Conservation (phyloP, 305 asterid species). For the Euphrasia arctica region DNA sequence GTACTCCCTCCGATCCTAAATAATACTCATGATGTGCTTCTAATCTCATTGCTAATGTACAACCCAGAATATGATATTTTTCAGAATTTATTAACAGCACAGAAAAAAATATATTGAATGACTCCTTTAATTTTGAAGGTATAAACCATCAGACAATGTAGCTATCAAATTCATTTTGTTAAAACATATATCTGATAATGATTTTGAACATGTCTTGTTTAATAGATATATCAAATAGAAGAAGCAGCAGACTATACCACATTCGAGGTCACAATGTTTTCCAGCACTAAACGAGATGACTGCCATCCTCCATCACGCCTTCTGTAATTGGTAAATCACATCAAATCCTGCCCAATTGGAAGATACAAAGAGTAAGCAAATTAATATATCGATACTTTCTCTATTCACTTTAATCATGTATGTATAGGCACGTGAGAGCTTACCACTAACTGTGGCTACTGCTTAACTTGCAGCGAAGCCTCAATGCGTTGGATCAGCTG, state of each 20-base stretch:
- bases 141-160: constrained; percentile 4
- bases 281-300: constrained; percentile 14
- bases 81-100: not conserved
- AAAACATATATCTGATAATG: constrained; percentile 11
- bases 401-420: not conserved
- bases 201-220: constrained; percentile 14
- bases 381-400: constrained; percentile 5
- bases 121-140: not conserved
- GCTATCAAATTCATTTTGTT: constrained; percentile 18
- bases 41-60: not conserved
- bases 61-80: not conserved
- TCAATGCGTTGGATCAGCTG: constrained; percentile 65
- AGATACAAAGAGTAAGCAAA: constrained; percentile 16
- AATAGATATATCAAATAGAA: constrained; percentile 20
- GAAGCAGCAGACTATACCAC: constrained; percentile 26
- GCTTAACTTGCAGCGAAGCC: constrained; percentile 61
- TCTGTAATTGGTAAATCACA: constrained; percentile 17
- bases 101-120: not conserved
- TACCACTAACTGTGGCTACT: constrained; percentile 41
- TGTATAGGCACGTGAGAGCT: constrained; percentile 29
- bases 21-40: no score
- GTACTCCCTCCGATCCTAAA: no score
- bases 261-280: constrained; percentile 21
- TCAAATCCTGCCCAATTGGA: constrained; percentile 22
- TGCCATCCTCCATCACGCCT: constrained; percentile 15